Percentiles rank a stretch among this genome's conserved stretches.
Conservation (phyloP, 306 rosid genomes). For the Hylodesmum podocarpum region DNA sequence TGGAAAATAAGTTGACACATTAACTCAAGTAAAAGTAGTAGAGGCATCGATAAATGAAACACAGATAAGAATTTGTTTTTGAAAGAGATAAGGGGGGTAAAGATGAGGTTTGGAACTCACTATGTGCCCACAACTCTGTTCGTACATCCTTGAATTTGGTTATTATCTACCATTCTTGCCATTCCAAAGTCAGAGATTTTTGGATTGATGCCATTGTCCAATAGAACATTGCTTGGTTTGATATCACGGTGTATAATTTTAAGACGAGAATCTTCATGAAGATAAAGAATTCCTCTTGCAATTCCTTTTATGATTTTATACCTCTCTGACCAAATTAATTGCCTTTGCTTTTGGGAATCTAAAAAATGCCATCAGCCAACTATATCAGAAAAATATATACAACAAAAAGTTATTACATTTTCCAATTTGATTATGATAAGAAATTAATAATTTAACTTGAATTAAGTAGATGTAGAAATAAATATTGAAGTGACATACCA, state of each 20-base stretch:
- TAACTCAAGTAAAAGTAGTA: not conserved
- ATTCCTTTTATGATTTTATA: constrained; percentile 49
- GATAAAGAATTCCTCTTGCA: constrained; percentile 63
- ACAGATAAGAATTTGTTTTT: not conserved
- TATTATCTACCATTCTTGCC: constrained; percentile 51
- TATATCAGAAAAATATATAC: not conserved
- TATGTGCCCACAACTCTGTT: constrained; percentile 60
- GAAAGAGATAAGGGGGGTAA: not conserved
- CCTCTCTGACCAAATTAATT: constrained; percentile 49
- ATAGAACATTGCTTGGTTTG: constrained; percentile 62
- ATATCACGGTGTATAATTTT: constrained; percentile 71
- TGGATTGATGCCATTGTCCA: constrained; percentile 52
- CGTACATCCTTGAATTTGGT: constrained; percentile 53
- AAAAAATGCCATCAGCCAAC: not conserved
- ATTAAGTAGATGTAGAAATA: not conserved
- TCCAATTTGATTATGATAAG: not conserved
- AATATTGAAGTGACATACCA: constrained; percentile 38
- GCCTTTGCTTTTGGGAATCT: constrained; percentile 34
- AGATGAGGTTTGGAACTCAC: constrained; percentile 42
- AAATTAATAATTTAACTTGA: not conserved
- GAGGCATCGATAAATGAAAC: not conserved
- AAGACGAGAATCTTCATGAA: constrained; percentile 72
- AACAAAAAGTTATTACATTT: not conserved
- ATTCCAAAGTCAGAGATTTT: constrained; percentile 78
- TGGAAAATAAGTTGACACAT: not conserved